Evolutionary conservation across 345 rosid species (phyloP).

Genomic region (Stellera chamaejasme): DNA sequence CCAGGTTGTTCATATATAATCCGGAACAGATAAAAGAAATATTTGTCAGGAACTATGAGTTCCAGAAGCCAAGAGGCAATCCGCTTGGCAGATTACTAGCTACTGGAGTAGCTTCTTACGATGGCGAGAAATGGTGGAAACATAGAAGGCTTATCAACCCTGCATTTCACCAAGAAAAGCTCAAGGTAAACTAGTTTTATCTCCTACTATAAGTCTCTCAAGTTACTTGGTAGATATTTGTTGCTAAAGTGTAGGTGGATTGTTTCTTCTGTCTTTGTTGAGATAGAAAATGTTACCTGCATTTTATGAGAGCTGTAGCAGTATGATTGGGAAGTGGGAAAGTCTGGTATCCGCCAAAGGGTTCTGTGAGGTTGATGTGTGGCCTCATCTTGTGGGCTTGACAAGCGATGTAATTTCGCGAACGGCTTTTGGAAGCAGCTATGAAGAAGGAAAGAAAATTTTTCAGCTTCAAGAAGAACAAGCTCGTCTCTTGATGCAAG

Average conservation of each 20-base stretch:
- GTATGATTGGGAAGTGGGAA: conserved; percentile 30
- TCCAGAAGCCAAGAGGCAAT: conserved; percentile 18
- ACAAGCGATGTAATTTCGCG: conserved; percentile 40
- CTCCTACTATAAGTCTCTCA: no score
- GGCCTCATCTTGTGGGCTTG: conserved; percentile 31
- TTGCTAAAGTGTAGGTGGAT: no score
- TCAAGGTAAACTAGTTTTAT: conserved; percentile 25
- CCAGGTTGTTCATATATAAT: conserved; percentile 28
- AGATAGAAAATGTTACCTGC: conserved; percentile 19
- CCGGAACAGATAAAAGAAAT: conserved; percentile 35
- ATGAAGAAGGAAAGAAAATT: conserved; percentile 33
- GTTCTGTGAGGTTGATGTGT: conserved; percentile 25
- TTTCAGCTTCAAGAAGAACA: conserved; percentile 29
- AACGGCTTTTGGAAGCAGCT: conserved; percentile 43
- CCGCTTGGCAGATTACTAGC: conserved; percentile 19
- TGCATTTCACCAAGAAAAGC: conserved; percentile 29
- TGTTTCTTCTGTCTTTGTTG: background rate
- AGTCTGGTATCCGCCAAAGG: background rate
- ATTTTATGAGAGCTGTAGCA: conserved; percentile 18
- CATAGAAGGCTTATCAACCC: conserved; percentile 35
- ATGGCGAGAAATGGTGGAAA: conserved; percentile 34
- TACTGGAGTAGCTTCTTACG: conserved; percentile 16
- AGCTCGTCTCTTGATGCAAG: background rate
- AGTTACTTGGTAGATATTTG: no score
- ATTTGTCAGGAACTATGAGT: conserved; percentile 23